Base-by-base conservation (phyloP, 352 stramenopile genomes). In the Phytophthora pseudosyringae region DNA sequence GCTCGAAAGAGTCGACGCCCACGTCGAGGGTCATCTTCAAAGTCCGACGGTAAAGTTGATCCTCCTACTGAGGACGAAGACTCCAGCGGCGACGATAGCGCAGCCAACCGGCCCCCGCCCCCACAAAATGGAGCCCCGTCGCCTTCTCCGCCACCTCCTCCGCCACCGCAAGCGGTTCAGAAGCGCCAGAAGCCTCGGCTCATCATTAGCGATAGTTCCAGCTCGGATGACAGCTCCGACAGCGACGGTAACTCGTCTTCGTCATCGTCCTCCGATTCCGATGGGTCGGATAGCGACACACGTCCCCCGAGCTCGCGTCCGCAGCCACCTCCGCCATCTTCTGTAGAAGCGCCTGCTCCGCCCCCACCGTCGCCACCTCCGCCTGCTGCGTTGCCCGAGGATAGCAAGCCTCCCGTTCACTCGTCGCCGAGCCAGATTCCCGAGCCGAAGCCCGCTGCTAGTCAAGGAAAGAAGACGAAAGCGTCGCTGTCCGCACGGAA, bases 141-240 rank as follows among this genome's bases (percentile, higher is more conserved):
- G 18, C 51, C 58, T 52, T 68, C 54, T 39, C 67, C 73, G 47
- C 65, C 32, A 28, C 75, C 71, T 29, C 71, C 65, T 13, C 76
- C 74, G 15, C 65, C 71, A 49, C 64, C 63, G 6, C 71, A 71
- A 63, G 38, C 62, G 36, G 43, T 41, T 47, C 67, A 73, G 44
- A 75, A 72, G 44, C 66, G 58, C 12, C 16, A 56, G 39, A 81
- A 78, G 57, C 31, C 61, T 16, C 76, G 71, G 5, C 73, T 89
- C 8, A 58, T 79, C 25, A 76, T 88, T 41, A 91, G 78, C 48
- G 76, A 85, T 41, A 93, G 77, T 58, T 90, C 82, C 1, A 91
- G 80, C 66, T 90, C 82, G 12, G 80, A 91, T 1, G 73, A 72
- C 28, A 83, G 70, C 43, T 75, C 67, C 2, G 66, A 63, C 38